A percentile compares a stretch with the other conserved stretches of the same genome.
These are phyloP conservation scores for Moniliella sp. DNA, from an alignment of 1,284 basidiomycete species.

Conservation along the genomic window DNA sequence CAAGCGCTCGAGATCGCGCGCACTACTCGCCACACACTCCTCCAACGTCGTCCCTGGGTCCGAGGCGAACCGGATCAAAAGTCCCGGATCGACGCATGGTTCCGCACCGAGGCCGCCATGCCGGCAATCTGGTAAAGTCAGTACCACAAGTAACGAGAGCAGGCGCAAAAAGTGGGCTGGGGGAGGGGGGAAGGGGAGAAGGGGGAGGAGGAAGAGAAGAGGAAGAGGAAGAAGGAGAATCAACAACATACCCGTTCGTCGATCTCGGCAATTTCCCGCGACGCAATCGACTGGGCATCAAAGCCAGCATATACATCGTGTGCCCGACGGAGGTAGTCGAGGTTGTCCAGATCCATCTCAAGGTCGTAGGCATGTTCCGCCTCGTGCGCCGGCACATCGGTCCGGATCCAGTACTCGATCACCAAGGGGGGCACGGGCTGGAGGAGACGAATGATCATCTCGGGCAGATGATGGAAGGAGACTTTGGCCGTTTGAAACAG, in stretches of 20 bases:
- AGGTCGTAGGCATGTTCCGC: conserved; percentile 55
- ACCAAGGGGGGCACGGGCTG: conserved; percentile 59
- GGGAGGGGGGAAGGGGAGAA: no score
- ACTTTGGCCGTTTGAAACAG: conserved; percentile 39
- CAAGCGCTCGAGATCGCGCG: conserved; percentile 65
- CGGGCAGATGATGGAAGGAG: conserved; percentile 64
- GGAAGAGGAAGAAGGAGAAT: no score
- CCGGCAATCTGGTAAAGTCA: conserved; percentile 32
- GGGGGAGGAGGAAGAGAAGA: no score
- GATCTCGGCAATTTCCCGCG: conserved; percentile 49
- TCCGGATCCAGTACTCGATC: conserved; percentile 47
- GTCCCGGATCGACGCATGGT: conserved; percentile 60
- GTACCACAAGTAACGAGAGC: no score
- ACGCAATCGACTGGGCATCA: conserved; percentile 44
- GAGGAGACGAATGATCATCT: conserved; percentile 60
- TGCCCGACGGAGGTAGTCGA: conserved; percentile 52
- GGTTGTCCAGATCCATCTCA: conserved; percentile 70
- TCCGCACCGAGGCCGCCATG: conserved; percentile 45
- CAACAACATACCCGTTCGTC: conserved; percentile 54
- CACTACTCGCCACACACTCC: conserved; percentile 72
- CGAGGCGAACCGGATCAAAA: conserved; percentile 61
- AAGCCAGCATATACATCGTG: conserved; percentile 49
- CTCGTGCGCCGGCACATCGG: conserved; percentile 26
- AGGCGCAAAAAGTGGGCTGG: no score
- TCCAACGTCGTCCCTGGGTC: conserved; percentile 64